phyloP scores from a whole-genome alignment of 73 alveolate species.

The Uronychia binucleata region DNA sequence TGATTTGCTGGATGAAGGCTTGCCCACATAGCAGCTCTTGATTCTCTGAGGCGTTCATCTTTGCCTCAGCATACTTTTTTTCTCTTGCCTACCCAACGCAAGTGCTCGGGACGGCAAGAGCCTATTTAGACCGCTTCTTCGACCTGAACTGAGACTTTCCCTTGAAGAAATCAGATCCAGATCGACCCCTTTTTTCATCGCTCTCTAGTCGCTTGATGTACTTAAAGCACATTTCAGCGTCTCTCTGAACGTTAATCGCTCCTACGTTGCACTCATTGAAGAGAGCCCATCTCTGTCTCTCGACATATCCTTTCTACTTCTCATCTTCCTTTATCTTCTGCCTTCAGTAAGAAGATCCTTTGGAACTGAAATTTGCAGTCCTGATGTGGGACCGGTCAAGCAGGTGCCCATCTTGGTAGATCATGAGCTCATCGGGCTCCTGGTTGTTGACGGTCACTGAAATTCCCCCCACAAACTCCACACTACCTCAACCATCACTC shows the following conservation, averaged over 20 bases:
- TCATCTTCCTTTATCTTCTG: neutral
- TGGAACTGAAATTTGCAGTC: too few relatives aligned
- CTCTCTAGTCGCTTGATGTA: neutral
- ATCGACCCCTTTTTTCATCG: neutral
- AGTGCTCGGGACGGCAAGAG: too few relatives aligned
- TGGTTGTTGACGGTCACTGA: neutral
- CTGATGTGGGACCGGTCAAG: too few relatives aligned
- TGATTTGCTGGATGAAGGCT: neutral
- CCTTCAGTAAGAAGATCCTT: too few relatives aligned
- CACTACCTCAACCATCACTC: constrained; percentile 3
- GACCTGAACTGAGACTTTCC: too few relatives aligned
- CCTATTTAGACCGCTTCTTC: too few relatives aligned
- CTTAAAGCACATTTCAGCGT: neutral
- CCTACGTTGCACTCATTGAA: neutral
- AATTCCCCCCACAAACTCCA: neutral
- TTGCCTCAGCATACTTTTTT: too few relatives aligned
- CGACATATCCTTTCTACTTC: neutral
- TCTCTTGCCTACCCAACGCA: too few relatives aligned
- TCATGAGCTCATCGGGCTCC: neutral
- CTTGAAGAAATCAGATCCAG: neutral
- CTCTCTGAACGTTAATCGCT: neutral
- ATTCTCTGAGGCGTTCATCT: neutral
- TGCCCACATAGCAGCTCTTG: neutral
- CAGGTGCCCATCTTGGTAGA: neutral
- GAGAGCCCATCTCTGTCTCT: neutral